Evolutionary conservation across 306 rosid genomes (phyloP).

Genomic region (Vigna radiata): DNA sequence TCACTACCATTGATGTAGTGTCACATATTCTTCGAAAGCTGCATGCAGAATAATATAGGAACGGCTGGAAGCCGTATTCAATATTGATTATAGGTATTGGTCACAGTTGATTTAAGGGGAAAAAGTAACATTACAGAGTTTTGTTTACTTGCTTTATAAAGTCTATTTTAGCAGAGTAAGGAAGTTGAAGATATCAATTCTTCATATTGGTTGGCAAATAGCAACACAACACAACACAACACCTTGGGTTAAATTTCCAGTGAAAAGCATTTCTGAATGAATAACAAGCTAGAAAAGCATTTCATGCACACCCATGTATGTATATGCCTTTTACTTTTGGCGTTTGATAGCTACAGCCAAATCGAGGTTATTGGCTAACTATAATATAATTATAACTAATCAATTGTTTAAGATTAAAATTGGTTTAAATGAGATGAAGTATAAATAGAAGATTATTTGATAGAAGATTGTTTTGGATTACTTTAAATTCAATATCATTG

Average conservation of each 20-base stretch:
- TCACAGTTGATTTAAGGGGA: conserved; percentile 43
- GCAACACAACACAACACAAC: conserved; percentile 32
- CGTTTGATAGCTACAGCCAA: no score
- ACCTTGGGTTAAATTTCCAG: conserved; percentile 6
- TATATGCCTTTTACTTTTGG: no score
- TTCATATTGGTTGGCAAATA: conserved; percentile 37
- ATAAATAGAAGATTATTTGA: no score
- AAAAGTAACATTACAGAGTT: conserved; percentile 45
- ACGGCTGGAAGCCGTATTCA: conserved; percentile 5
- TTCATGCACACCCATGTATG: neutral
- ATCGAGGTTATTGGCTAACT: no score
- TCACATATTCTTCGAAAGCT: conserved; percentile 36
- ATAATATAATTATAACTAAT: no score
- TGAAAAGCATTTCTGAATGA: neutral
- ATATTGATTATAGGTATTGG: conserved; percentile 39
- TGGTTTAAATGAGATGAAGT: no score
- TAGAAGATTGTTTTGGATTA: no score
- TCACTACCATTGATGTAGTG: conserved; percentile 22
- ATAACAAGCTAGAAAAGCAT: neutral
- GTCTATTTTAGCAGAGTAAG: conserved; percentile 40
- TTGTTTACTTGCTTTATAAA: conserved; percentile 45
- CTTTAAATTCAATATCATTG: no score
- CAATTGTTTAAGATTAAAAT: no score
- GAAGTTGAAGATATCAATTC: conserved; percentile 36
- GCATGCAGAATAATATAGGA: conserved; percentile 41